Base-by-base conservation (phyloP, 108 stramenopile genomes). In the Craspedostauros australis region DNA sequence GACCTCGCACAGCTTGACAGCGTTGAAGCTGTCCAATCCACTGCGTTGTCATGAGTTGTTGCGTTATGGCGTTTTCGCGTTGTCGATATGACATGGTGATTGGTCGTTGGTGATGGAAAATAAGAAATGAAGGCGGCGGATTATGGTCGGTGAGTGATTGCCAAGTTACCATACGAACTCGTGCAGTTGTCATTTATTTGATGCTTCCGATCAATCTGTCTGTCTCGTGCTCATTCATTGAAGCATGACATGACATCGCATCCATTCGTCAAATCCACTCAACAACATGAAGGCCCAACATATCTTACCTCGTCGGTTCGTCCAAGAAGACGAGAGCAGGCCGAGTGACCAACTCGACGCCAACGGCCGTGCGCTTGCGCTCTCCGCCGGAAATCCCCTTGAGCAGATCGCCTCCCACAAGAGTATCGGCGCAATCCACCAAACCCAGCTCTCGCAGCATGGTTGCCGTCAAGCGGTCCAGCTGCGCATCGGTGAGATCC, bases 361-460 rank as follows among this genome's bases (percentile, higher is more conserved):
- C 88, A 25, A 75, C 56, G 3, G 44, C 39, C 0, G 66, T 57
- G 12, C 76, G 51, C 42, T 56, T 75, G 42, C 49, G 68, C 67
- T 77, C 80, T 25, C 82, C 82, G n/a, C 74, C 77, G 19, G 81
- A 84, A 41, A 68, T 64, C 47, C 63, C 84, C 43, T 67, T 87
- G 48, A 69, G 34, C 32, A 76, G 39, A n/a, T 52, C 66, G 23
- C 74, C 77, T 20, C 88, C 88, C 1, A 83, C 72, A 23, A 82
- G 40, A 0, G 76, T 76, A 52, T 88, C 72, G 18, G 86, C 77
- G 57, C 77, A 78, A 18, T 69, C 40, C 5, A 18, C 16, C 29
- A 88, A 54, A 20, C 90, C 91, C 49, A 96, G 66, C 46, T 75
- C 75, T 1, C 57, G 45, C 43, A 96, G 55, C 70, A 93, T 87